A percentile compares a stretch with the other conserved stretches of the same genome.
Conservation (phyloP, 2,329 filamentous ascomycete genomes). For the Fusarium drepaniforme region DNA sequence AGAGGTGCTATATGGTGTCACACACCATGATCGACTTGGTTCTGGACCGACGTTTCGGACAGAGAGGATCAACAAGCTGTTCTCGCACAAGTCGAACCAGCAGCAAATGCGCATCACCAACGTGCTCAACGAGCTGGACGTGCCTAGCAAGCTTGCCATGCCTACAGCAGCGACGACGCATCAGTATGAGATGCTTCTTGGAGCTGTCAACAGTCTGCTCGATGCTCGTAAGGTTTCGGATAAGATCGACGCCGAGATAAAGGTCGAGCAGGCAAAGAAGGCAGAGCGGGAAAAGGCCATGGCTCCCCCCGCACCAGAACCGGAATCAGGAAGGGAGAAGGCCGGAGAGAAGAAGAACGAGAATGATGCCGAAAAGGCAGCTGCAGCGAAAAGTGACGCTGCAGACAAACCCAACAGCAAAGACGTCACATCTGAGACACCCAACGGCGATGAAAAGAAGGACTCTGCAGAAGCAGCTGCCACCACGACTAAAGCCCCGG, state of each 20-base stretch:
- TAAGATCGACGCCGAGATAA: constrained; percentile 80
- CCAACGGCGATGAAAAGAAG: constrained; percentile 32
- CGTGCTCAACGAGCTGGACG: constrained; percentile 77
- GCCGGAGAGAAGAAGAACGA: constrained; percentile 17
- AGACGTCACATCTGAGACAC: constrained; percentile 10
- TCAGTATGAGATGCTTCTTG: constrained; percentile 78
- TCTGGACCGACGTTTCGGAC: constrained; percentile 92
- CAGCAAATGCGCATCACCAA: constrained; percentile 82
- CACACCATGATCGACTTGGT: constrained; percentile 85
- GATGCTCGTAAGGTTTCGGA: constrained; percentile 81
- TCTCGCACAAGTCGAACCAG: constrained; percentile 80
- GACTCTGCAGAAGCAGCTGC: constrained; percentile 21
- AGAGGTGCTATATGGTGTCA: constrained; percentile 85
- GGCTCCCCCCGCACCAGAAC: constrained; percentile 25
- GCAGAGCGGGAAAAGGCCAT: constrained; percentile 60
- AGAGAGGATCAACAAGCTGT: constrained; percentile 82
- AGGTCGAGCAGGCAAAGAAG: constrained; percentile 69
- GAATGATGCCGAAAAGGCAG: constrained; percentile 27
- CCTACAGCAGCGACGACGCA: constrained; percentile 79
- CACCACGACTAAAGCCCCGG: constrained; percentile 18
- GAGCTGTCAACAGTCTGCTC: constrained; percentile 75
- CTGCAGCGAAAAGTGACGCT: constrained; percentile 7
- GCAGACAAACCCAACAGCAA: constrained; percentile 26
- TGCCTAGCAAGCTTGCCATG: constrained; percentile 78
- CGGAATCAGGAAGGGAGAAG: constrained; percentile 33